phyloP scores from a whole-genome alignment of 164 flowering plant species.

The Saururus chinensis region DNA sequence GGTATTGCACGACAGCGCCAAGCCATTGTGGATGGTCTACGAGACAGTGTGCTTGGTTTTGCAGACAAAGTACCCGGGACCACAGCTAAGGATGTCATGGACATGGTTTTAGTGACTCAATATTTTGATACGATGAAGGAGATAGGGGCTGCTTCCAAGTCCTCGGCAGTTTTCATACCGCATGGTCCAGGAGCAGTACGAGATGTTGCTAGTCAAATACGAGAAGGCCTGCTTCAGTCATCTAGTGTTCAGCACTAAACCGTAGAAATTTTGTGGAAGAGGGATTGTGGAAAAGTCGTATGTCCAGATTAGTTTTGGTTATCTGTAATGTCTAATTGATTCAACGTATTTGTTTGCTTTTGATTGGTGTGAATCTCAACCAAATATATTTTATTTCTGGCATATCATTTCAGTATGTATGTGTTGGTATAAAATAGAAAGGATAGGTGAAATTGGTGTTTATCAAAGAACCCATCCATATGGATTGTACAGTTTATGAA shows the following conservation, averaged over 20 bases:
- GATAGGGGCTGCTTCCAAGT: conserved; percentile 55
- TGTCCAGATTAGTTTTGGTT: no score
- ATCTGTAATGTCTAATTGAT: no score
- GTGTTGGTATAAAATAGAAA: no score
- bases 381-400: no score
- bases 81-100: conserved; percentile 56
- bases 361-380: no score
- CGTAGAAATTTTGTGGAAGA: no score
- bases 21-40: conserved; percentile 74
- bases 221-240: conserved; percentile 57
- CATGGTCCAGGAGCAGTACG: conserved; percentile 77
- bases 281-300: no score
- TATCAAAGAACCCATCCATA: no score
- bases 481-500: no score
- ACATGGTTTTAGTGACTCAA: conserved; percentile 65
- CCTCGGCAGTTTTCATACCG: conserved; percentile 65
- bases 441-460: no score
- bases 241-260: neutral
- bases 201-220: conserved; percentile 56
- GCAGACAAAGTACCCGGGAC: conserved; percentile 70
- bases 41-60: conserved; percentile 71
- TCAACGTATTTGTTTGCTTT: no score
- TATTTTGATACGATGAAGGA: conserved; percentile 75
- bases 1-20: conserved; percentile 55
- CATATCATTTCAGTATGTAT: no score